Conservation (phyloP, 2,329 filamentous ascomycete genomes). For the Zelopaecilomyces penicillatus region DNA sequence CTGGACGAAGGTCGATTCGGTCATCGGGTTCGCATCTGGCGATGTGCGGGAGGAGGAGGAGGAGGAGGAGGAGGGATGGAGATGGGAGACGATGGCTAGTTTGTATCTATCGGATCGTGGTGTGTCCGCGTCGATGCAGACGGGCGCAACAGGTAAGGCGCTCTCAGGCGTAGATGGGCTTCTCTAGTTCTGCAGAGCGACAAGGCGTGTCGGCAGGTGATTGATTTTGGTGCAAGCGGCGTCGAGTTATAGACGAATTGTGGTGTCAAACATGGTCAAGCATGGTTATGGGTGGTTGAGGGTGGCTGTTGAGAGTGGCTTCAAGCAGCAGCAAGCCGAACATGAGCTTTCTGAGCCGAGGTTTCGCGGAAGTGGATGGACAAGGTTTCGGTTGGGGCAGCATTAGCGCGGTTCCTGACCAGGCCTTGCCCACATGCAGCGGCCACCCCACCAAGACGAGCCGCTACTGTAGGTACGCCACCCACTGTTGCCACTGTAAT, state of each 20-base stretch:
- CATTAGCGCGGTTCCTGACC: too few relatives aligned
- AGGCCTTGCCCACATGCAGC: too few relatives aligned
- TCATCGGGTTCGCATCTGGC: constrained; percentile 32
- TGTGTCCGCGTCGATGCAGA: too few relatives aligned
- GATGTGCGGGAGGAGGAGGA: constrained; percentile 5
- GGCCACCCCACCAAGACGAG: too few relatives aligned
- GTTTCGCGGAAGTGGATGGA: constrained; percentile 5
- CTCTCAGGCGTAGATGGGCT: too few relatives aligned
- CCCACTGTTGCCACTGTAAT: too few relatives aligned
- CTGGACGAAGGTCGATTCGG: constrained; percentile 65
- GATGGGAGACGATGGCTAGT: constrained; percentile 1
- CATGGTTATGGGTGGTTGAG: background rate
- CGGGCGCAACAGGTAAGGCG: too few relatives aligned
- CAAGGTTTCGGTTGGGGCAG: constrained; percentile 3
- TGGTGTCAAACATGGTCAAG: background rate
- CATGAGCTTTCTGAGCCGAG: constrained; percentile 5
- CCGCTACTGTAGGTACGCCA: too few relatives aligned
- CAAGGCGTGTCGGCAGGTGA: too few relatives aligned
- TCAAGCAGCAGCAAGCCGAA: background rate
- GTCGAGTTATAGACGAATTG: too few relatives aligned
- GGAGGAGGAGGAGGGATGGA: constrained; percentile 1
- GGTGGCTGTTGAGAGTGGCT: background rate
- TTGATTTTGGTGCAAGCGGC: too few relatives aligned
- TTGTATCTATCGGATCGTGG: background rate
- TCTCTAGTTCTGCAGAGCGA: too few relatives aligned